Base-by-base conservation (phyloP, 345 rosid genomes). In the Salix brachista region DNA sequence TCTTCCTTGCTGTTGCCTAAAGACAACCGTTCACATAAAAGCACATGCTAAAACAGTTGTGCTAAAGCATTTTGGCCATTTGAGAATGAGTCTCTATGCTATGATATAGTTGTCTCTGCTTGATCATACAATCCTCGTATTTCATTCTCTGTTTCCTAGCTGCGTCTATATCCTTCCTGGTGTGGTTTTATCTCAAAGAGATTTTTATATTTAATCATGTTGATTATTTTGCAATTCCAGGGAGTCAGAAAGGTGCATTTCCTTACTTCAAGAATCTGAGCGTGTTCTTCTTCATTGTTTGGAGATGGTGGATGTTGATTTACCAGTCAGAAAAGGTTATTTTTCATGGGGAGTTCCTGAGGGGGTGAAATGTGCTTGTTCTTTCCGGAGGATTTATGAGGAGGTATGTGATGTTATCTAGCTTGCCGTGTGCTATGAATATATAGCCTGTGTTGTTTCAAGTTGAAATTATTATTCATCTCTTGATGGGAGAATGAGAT, bases 341-440 rank as follows among this genome's bases (percentile, higher is more conserved):
- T 86, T 85, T 78, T 83, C 86, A 25, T 86, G 88, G 92, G 83
- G 84, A 72, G 83, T 85, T 54, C 81, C 83, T 81, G 97, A 90
- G 80, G 90, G 90, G 41, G 87, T 87, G 65, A 87, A 83, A 83
- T 91, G 97, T 72, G 98, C 98, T 30, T 79, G 87, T 83, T 88
- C 84, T 73, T 89, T 92, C 18, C 88, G 97, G 70, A 92, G 99
- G 83, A 91, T 93, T 76, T 93, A 92, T 44, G 97, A 96, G 89
- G 99, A 96, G 99, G 99, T 96, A 71, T 54, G 79, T 69, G 30
- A 11, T 26, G 50, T 77, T 44, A n/a, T 80, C 52, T 39, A 56
- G 25, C 25, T 30, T 68, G 19, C 13, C 17, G n/a, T 62, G 10
- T 30, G 2, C 19, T 8, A 41, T 34, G 44, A 60, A 65, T 74